A percentile compares a stretch with the other conserved stretches of the same genome.
phyloP scores from a whole-genome alignment of 768 basidiomycete species.

The Boletus insuetus region DNA sequence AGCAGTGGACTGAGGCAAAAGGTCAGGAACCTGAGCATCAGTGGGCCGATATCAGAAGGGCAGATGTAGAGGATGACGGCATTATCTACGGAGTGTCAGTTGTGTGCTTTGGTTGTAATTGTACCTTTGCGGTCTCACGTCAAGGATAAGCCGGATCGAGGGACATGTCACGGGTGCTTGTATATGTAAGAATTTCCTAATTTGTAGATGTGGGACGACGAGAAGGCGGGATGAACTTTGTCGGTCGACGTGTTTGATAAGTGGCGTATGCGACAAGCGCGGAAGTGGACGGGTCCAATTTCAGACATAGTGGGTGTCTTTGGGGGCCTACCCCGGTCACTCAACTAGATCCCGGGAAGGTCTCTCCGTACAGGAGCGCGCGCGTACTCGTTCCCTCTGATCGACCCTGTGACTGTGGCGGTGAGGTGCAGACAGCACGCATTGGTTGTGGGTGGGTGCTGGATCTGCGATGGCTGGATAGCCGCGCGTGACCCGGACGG shows the following conservation, averaged over 20 bases:
- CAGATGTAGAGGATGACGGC: conserved; percentile 19
- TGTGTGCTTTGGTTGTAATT: conserved; percentile 12
- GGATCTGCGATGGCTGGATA: conserved; percentile 20
- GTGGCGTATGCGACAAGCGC: conserved; percentile 36
- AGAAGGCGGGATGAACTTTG: conserved; percentile 15
- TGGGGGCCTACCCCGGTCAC: conserved; percentile 15
- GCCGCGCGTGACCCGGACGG: conserved; percentile 18
- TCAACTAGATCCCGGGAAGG: conserved; percentile 3
- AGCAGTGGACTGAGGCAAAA: conserved; percentile 43
- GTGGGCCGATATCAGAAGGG: conserved; percentile 27
- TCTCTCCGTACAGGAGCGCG: background rate
- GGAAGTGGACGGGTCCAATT: conserved; percentile 25
- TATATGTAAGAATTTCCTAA: background rate
- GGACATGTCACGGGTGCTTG: too few relatives aligned
- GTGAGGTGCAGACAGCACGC: background rate
- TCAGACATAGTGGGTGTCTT: conserved; percentile 22
- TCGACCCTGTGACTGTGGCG: conserved; percentile 5
- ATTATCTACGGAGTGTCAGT: conserved; percentile 5
- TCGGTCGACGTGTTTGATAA: conserved; percentile 25
- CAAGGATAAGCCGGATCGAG: background rate
- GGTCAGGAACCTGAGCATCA: conserved; percentile 47
- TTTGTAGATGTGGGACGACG: background rate
- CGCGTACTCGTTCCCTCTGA: background rate
- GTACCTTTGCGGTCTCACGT: conserved; percentile 24
- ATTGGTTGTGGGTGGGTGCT: background rate